These are phyloP conservation scores for Perkinsus marinus DNA, from an alignment of 169 alveolate genomes.

Conservation along the genomic window DNA sequence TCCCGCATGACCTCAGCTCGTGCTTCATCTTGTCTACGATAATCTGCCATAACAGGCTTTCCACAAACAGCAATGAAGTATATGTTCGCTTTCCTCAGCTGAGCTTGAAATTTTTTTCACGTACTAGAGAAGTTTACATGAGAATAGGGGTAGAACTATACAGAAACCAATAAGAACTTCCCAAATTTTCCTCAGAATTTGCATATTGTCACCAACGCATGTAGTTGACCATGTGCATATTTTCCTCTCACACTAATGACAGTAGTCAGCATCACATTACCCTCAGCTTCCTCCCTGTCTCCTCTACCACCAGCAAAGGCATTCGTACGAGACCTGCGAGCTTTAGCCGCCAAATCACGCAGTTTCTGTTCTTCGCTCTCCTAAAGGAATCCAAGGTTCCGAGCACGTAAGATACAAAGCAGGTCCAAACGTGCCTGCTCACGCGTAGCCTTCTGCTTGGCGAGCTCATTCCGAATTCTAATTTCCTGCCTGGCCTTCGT, in stretches of 20 bases:
- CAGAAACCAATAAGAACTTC: too few species aligned
- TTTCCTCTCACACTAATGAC: too few species aligned
- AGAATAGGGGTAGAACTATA: too few species aligned
- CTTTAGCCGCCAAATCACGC: constrained; percentile 72
- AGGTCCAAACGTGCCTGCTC: constrained; percentile 12
- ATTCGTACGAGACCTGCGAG: constrained; percentile 36
- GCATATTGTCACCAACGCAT: too few species aligned
- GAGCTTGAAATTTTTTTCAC: too few species aligned
- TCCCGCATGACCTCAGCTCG: not conserved
- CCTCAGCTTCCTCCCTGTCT: not conserved
- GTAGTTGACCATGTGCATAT: too few species aligned
- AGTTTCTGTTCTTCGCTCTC: constrained; percentile 75
- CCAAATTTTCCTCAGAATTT: too few species aligned
- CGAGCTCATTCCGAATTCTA: constrained; percentile 76
- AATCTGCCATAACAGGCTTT: not conserved
- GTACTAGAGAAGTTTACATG: too few species aligned
- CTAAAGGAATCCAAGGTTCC: constrained; percentile 14
- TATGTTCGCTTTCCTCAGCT: too few species aligned
- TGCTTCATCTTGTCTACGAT: not conserved
- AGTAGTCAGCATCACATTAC: too few species aligned
- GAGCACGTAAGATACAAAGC: constrained; percentile 33
- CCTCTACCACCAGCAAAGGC: not conserved
- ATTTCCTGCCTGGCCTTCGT: constrained; percentile 89
- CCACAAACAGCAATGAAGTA: not conserved
- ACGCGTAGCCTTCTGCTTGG: constrained; percentile 51